Percentiles rank a stretch among this genome's conserved stretches.
Conservation (phyloP, 2,329 filamentous ascomycete species). For the Dothideomycetidae sp. region DNA sequence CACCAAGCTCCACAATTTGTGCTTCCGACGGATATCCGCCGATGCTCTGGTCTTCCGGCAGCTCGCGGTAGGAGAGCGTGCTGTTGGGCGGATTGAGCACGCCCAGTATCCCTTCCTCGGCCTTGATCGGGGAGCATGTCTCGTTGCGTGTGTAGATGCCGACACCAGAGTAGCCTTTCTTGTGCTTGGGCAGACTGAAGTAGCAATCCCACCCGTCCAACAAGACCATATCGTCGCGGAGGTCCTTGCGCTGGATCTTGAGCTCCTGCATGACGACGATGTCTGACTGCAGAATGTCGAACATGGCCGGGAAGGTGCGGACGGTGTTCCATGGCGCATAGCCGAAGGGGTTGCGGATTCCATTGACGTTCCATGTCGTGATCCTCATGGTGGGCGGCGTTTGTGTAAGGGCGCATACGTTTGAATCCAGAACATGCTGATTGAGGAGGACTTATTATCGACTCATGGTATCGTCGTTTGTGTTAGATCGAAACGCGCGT, state of each 20-base stretch:
- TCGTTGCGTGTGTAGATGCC: conserved; percentile 87
- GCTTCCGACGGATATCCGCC: conserved; percentile 67
- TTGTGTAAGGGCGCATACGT: background rate
- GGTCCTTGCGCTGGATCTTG: conserved; percentile 87
- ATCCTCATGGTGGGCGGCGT: conserved; percentile 21
- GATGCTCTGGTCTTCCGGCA: conserved; percentile 61
- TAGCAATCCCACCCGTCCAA: conserved; percentile 92
- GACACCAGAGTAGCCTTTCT: conserved; percentile 95
- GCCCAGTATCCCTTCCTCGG: conserved; percentile 88
- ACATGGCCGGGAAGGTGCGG: conserved; percentile 54
- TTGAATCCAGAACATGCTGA: background rate
- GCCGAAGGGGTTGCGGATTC: conserved; percentile 40
- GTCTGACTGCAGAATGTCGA: conserved; percentile 80
- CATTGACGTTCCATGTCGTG: conserved; percentile 37
- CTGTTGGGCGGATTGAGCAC: conserved; percentile 61
- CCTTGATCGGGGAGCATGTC: conserved; percentile 70
- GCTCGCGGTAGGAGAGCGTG: conserved; percentile 55
- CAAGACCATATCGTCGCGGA: conserved; percentile 89
- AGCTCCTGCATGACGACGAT: conserved; percentile 92
- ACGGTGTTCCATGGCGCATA: conserved; percentile 37
- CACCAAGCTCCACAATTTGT: conserved; percentile 47
- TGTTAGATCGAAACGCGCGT: too few species aligned
- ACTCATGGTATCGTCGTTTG: too few species aligned
- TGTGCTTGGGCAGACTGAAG: conserved; percentile 83
- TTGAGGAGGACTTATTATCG: too few species aligned